These are phyloP conservation scores for Phytophthora aleatoria DNA, from an alignment of 352 stramenopile genomes.

Conservation along the genomic window DNA sequence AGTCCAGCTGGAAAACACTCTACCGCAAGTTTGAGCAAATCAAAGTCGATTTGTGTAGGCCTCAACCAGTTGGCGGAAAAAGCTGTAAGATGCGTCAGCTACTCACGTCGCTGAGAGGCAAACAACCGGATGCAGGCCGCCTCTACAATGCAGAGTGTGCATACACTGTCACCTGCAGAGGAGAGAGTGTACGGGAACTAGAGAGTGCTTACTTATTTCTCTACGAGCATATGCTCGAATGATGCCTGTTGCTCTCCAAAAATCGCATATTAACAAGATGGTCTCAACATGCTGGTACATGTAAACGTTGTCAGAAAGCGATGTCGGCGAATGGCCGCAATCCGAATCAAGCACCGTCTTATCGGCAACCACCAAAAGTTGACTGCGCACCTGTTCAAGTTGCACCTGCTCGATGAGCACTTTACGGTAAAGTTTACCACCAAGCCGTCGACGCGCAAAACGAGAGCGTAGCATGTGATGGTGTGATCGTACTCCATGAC, in stretches of 20 bases:
- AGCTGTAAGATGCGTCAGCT: slow-evolving; percentile 5
- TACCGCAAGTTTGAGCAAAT: slow-evolving; percentile 6
- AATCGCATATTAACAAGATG: too few species aligned
- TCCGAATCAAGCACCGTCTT: background rate
- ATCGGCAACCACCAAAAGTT: background rate
- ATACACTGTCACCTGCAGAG: too few species aligned
- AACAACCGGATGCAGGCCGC: too few species aligned
- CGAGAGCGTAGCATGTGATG: too few species aligned
- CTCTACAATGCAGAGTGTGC: too few species aligned
- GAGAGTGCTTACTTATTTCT: slow-evolving; percentile 7
- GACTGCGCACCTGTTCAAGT: background rate
- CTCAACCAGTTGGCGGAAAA: slow-evolving; percentile 10
- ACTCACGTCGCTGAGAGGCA: background rate
- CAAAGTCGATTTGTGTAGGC: background rate
- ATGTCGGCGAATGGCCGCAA: background rate
- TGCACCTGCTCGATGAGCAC: too few species aligned
- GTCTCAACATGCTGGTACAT: too few species aligned
- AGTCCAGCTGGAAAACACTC: slow-evolving; percentile 15
- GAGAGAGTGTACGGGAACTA: background rate
- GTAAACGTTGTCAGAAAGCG: background rate
- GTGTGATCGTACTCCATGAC: background rate
- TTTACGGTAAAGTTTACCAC: background rate
- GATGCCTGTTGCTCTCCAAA: slow-evolving; percentile 15
- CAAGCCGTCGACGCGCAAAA: background rate
- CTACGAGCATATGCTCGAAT: slow-evolving; percentile 8